These are phyloP conservation scores for Ascochyta koolunga DNA, from an alignment of 2,329 filamentous ascomycete species.

Conservation along the genomic window DNA sequence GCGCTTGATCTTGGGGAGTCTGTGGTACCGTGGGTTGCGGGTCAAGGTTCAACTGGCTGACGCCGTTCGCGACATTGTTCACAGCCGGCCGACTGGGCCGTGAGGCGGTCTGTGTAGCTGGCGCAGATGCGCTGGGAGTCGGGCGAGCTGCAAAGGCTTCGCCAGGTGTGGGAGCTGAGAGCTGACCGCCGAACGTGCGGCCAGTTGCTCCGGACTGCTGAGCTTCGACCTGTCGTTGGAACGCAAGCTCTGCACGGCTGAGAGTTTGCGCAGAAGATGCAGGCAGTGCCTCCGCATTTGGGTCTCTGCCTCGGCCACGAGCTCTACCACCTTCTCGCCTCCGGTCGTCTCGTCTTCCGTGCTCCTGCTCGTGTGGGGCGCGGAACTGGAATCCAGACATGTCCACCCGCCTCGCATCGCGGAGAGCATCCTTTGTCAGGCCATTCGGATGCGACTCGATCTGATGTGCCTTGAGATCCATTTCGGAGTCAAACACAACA, in stretches of 20 bases:
- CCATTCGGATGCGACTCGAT: conserved; percentile 80
- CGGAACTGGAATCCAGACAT: conserved; percentile 85
- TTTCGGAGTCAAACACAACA: conserved; percentile 91
- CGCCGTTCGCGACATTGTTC: conserved; percentile 26
- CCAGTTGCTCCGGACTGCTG: conserved; percentile 82
- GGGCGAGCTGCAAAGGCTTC: conserved; percentile 56
- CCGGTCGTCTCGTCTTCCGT: conserved; percentile 54
- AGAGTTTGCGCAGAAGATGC: conserved; percentile 79
- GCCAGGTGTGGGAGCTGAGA: conserved; percentile 62
- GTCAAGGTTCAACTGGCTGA: conserved; percentile 43
- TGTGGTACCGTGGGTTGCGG: conserved; percentile 33
- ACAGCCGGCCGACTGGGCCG: conserved; percentile 33
- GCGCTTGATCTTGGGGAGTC: conserved; percentile 79
- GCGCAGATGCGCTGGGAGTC: conserved; percentile 46
- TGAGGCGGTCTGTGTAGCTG: conserved; percentile 48
- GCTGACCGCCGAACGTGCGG: conserved; percentile 82
- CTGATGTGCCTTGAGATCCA: conserved; percentile 94
- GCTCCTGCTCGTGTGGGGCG: conserved; percentile 68
- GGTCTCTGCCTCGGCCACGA: conserved; percentile 76
- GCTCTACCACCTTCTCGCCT: conserved; percentile 55
- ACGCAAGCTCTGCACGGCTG: conserved; percentile 85
- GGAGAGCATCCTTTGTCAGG: conserved; percentile 79
- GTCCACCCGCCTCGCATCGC: conserved; percentile 85
- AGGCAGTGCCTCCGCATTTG: conserved; percentile 81
- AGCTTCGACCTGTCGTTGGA: conserved; percentile 89